Conservation (phyloP, 768 basidiomycete genomes). For the Tylopilus subfusipes region DNA sequence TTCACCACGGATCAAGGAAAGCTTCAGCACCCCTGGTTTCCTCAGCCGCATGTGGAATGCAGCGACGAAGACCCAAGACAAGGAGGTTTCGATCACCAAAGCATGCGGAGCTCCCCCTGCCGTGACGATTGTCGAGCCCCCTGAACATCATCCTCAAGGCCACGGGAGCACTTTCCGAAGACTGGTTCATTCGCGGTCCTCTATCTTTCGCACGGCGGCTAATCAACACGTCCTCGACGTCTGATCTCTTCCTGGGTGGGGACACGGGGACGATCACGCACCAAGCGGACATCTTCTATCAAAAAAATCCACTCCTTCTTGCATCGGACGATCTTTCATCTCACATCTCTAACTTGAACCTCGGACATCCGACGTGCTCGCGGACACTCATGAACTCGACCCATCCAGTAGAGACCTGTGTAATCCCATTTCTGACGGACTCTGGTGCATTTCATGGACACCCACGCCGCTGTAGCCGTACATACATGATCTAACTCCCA, state of each 20-base stretch:
- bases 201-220: conserved; percentile 37
- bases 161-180: conserved; percentile 38
- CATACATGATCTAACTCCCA: conserved; percentile 22
- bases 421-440: conserved; percentile 3
- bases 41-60: conserved; percentile 75
- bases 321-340: conserved; percentile 16
- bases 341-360: conserved; percentile 29
- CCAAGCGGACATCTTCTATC: conserved; percentile 25
- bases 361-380: conserved; percentile 14
- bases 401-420: conserved; percentile 3
- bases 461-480: conserved; percentile 27
- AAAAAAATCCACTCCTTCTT: conserved; percentile 15
- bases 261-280: conserved; percentile 10
- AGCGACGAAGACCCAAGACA: conserved; percentile 43
- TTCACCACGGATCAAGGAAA: conserved; percentile 31
- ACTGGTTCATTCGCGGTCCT: conserved; percentile 44
- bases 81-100: conserved; percentile 16
- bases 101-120: conserved; percentile 10
- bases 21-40: conserved; percentile 47
- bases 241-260: conserved; percentile 11
- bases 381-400: conserved; percentile 19
- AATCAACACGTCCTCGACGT: conserved; percentile 28
- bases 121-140: conserved; percentile 27
- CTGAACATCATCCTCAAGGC: conserved; percentile 22
- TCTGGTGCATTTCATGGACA: conserved; percentile 26